Conservation (phyloP, 345 rosid species). For the Geranium brycei region DNA sequence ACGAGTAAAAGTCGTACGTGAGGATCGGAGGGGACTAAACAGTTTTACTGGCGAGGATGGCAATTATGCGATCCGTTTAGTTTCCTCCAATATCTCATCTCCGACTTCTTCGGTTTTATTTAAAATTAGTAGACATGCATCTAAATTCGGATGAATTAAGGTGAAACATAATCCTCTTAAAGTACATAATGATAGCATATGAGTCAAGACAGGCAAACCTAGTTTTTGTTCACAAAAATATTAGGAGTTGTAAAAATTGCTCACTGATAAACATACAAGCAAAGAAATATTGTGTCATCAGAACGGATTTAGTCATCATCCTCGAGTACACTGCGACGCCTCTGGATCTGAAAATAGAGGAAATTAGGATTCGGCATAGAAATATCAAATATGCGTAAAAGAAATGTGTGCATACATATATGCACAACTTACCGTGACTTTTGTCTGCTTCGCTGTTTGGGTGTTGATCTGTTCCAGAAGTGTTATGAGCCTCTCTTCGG, state of each 20-base stretch:
- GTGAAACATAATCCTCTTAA: too few relatives aligned
- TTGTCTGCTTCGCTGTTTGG: conserved; percentile 78
- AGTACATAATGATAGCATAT: too few relatives aligned
- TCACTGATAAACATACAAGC: background rate
- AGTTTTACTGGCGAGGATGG: too few relatives aligned
- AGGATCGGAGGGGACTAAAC: too few relatives aligned
- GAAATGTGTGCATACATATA: background rate
- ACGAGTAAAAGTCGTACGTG: too few relatives aligned
- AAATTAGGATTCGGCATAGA: background rate
- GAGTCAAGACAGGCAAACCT: too few relatives aligned
- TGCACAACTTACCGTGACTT: conserved; percentile 57
- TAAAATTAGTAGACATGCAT: too few relatives aligned
- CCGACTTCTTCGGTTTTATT: too few relatives aligned
- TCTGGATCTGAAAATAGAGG: conserved; percentile 52
- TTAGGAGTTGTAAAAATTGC: background rate
- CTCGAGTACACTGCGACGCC: conserved; percentile 76
- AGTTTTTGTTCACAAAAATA: too few relatives aligned
- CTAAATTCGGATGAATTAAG: too few relatives aligned
- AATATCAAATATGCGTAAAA: background rate
- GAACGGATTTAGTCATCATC: conserved; percentile 48
- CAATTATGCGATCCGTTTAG: too few relatives aligned
- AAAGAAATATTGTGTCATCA: background rate
- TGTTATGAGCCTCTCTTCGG: conserved; percentile 80
- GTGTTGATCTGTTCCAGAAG: conserved; percentile 87
- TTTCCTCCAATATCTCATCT: too few relatives aligned